These are phyloP conservation scores for Geosmithia putterillii DNA, from an alignment of 2,329 filamentous ascomycete species.

Conservation along the genomic window DNA sequence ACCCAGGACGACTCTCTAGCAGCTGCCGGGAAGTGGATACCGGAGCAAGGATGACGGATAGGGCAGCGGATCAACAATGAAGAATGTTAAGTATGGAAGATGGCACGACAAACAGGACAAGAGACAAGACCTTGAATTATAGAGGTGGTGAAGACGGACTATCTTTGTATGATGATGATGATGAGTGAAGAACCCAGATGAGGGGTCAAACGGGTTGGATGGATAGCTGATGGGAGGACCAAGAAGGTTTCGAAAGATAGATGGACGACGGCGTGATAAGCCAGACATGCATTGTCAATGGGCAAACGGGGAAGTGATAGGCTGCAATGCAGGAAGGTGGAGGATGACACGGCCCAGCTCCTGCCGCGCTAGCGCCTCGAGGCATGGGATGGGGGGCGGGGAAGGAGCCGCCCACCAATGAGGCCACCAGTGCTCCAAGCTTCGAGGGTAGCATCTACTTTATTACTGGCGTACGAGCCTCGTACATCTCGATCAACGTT, in stretches of 20 bases:
- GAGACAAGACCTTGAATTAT: not conserved
- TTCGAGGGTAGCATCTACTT: too few species aligned
- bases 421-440: not conserved
- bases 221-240: not conserved
- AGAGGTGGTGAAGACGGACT: not conserved
- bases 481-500: not conserved
- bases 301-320: not conserved
- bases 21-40: not conserved
- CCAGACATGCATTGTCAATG: not conserved
- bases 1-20: not conserved
- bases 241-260: not conserved
- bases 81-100: not conserved
- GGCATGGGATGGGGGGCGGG: not conserved
- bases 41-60: not conserved
- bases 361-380: constrained; percentile 1
- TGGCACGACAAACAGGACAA: not conserved
- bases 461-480: not conserved
- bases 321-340: not conserved
- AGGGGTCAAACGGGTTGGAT: not conserved
- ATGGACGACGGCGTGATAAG: not conserved
- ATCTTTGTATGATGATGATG: not conserved
- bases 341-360: not conserved
- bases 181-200: not conserved
- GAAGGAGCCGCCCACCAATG: constrained; percentile 1
- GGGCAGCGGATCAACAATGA: not conserved